A percentile compares a stretch with the other conserved stretches of the same genome.
Conservation (phyloP, 805 yeast genomes). For the Pichia deserticola region DNA sequence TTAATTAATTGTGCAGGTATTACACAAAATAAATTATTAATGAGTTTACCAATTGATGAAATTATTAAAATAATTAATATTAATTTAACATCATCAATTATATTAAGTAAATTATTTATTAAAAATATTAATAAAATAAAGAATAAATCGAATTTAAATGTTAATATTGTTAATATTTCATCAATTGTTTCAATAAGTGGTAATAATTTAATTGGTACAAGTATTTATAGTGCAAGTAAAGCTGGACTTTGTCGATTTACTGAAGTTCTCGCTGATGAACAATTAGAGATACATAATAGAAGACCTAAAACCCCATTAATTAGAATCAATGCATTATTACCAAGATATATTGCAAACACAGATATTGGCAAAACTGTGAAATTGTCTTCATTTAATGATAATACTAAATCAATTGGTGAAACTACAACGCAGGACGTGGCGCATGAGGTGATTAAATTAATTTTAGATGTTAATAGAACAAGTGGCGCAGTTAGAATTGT, state of each 20-base stretch:
- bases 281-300: conserved; percentile 19
- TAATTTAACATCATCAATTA: conserved; percentile 56
- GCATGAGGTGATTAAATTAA: neutral
- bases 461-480: too few relatives aligned
- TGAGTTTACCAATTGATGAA: conserved; percentile 33
- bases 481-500: neutral
- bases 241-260: conserved; percentile 64
- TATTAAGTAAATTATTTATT: conserved; percentile 46
- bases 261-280: conserved; percentile 49
- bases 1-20: conserved; percentile 64
- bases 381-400: neutral
- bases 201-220: conserved; percentile 37
- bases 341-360: conserved; percentile 62
- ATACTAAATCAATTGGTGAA: neutral
- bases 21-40: conserved; percentile 47
- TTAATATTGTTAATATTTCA: conserved; percentile 35
- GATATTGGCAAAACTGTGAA: conserved; percentile 47
- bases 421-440: conserved; percentile 10
- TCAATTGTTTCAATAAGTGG: conserved; percentile 48
- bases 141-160: conserved; percentile 20
- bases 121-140: conserved; percentile 13
- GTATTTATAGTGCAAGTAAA: conserved; percentile 64
- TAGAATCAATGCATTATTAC: conserved; percentile 58
- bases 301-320: conserved; percentile 35
- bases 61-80: conserved; percentile 42